Base-by-base conservation (phyloP, 306 rosid genomes). In the Adenanthera pavonina region DNA sequence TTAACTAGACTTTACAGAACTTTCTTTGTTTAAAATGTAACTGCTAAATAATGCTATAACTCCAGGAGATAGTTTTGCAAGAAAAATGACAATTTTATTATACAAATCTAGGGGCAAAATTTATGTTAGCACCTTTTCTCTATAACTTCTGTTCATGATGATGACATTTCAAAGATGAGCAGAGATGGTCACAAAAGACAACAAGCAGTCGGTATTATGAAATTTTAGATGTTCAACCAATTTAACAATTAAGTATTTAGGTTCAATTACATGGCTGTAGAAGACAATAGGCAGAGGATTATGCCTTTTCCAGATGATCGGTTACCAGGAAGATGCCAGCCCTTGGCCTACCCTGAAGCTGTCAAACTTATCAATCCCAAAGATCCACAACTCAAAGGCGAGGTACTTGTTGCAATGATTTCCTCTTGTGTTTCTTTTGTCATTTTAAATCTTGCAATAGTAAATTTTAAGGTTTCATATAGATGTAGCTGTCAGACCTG, bases 251-350 rank as follows among this genome's bases (percentile, higher is more conserved):
- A 80, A 80, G 69, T 74, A 62, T 89, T 46, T 80, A 89, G 98
- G 97, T 95, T 93, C 83, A 93, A 88, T 19, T 92, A 92, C 83
- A 94, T 94, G 98, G 97, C 94, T 79, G 20, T 91, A 82, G 98
- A 93, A 36, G 98, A 94, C 88, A 77, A 91, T 78, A 89, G 95
- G 75, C 93, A 60, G 72, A 89, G 97, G 81, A 78, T 56, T 87
- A 89, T 94, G 97, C 97, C 98, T 20, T 90, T 83, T 77, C 98
- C 98, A 0, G 98, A 94, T 17, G 98, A 94, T 69, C 92, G 97
- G 43, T 82, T 76, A 16, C 88, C 90, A 0, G 89, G 83, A 12
- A 86, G 95, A 90, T 76, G 94, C 86, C 81, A 87, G 89, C 61
- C 85, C 67, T 81, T 94, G 54, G 98, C 83, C 30, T 84, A 74